Evolutionary conservation across 768 basidiomycete genomes (phyloP), one percentile per base, ranked within the genome.

Genomic region (Kwoniella sp.): DNA sequence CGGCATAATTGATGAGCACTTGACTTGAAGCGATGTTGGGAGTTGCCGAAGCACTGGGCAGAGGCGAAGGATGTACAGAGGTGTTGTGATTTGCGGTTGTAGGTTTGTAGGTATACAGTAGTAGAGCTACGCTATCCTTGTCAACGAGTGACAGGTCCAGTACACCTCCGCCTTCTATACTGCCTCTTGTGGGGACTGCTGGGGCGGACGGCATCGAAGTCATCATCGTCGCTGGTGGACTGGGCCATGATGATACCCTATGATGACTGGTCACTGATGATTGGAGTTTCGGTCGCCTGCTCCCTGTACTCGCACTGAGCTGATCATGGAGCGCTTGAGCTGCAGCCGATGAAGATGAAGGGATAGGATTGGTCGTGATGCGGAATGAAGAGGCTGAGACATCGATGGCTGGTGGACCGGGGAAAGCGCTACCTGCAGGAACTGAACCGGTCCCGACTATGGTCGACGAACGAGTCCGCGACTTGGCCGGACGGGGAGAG

Each of bases 81-180:
- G 8, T 47, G 46, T 44, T 47, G 30, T 27, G 52, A 27, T 30
- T 51, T 15, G 9, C 21, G 17, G 29, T n/a, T n/a, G 56, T 37
- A 12, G 68, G 71, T 44, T 70, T 70, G 57, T 76, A 73, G 1
- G 74, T 76, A 59, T 76, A 72, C 26, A 73, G 37, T 8, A 63
- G 52, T 12, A 76, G 56, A 3, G 65, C 55, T 21, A 60, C 57
- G 9, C 63, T 60, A 19, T 65, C 58, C 36, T 55, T 54, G 25
- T 60, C 52, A 7, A 55, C 36, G 10, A 44, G 9, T 2, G 64
- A 65, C 15, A 58, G 24, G 52, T 71, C 68, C 3, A 49, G 40
- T 0, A 65, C 64, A 19, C 62, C 65, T 1, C 61, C 48, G 15
- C 47, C 62, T 53, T 69, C 69, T 9, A 70, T 53, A 30, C 63